Evolutionary conservation across 441 rosid genomes (phyloP).

Genomic region (Viola pubescens): DNA sequence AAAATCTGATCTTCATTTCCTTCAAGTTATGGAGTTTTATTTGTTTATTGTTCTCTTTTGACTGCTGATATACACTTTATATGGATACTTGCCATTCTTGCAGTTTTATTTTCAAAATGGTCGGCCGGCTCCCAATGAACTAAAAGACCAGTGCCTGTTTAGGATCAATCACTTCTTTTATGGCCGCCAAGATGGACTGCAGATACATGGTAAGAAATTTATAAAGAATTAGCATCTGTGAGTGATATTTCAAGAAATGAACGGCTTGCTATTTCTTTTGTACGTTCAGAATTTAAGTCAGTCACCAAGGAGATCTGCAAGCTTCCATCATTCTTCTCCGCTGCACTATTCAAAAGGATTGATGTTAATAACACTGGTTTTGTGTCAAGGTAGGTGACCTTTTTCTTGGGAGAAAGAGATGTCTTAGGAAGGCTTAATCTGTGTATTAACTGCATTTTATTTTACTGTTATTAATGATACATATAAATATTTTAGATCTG

Average conservation of each 20-base stretch:
- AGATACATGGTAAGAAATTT: slow-evolving; percentile 52
- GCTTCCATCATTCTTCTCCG: slow-evolving; percentile 90
- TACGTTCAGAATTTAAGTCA: slow-evolving; percentile 63
- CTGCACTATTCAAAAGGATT: slow-evolving; percentile 67
- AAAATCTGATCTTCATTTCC: neutral
- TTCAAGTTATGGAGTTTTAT: slow-evolving; percentile 1
- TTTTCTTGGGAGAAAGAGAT: neutral
- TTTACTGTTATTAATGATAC: neutral
- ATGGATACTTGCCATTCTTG: slow-evolving; percentile 19
- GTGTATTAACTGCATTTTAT: neutral
- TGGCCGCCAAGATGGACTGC: slow-evolving; percentile 71
- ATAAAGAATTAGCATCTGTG: slow-evolving; percentile 1
- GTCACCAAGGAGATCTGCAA: slow-evolving; percentile 93
- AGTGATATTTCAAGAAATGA: slow-evolving; percentile 13
- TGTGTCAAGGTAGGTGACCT: slow-evolving; percentile 60
- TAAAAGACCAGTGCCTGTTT: slow-evolving; percentile 67
- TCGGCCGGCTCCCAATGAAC: slow-evolving; percentile 74
- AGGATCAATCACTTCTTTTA: slow-evolving; percentile 67
- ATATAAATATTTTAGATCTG: neutral
- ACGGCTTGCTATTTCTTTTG: slow-evolving; percentile 12
- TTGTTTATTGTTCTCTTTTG: slow-evolving; percentile 2
- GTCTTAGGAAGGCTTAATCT: neutral
- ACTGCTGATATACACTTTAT: slow-evolving; percentile 13
- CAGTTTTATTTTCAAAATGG: slow-evolving; percentile 97
- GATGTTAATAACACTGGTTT: slow-evolving; percentile 57